Percentiles rank a stretch among this genome's conserved stretches.
Conservation (phyloP, 2,329 filamentous ascomycete species). For the Tolypocladium ophioglossoides region DNA sequence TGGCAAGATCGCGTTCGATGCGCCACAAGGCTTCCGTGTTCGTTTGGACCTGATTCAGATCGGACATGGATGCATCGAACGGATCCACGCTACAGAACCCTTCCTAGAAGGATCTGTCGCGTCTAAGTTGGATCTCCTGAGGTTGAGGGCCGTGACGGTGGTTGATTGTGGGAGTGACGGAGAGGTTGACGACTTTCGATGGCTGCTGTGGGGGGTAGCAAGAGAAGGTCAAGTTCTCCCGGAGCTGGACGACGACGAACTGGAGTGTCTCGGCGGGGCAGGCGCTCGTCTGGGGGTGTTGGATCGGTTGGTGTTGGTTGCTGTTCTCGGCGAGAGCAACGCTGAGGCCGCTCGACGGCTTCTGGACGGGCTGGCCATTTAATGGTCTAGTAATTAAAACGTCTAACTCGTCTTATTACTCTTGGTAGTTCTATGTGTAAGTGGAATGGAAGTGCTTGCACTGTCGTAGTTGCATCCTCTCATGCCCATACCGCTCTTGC, state of each 20-base stretch:
- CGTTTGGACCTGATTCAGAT: conserved; percentile 4
- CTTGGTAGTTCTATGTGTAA: too few relatives aligned
- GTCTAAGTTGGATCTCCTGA: conserved; percentile 3
- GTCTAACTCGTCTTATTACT: too few relatives aligned
- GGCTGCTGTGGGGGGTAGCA: conserved; percentile 1
- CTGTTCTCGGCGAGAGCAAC: conserved; percentile 6
- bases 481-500: too few relatives aligned
- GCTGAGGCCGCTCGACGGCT: too few relatives aligned
- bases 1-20: conserved; percentile 4
- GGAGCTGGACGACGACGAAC: background rate
- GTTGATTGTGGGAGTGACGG: conserved; percentile 4
- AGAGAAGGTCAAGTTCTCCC: too few relatives aligned
- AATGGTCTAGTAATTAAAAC: too few relatives aligned
- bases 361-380: too few relatives aligned
- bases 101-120: conserved; percentile 1
- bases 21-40: conserved; percentile 4
- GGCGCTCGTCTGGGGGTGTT: background rate
- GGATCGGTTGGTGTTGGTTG: conserved; percentile 1
- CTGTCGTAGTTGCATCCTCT: too few relatives aligned
- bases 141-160: conserved; percentile 3
- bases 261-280: background rate
- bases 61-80: conserved; percentile 2
- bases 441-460: too few relatives aligned
- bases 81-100: conserved; percentile 1
- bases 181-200: conserved; percentile 4